These are phyloP conservation scores for Ophiocordyceps unilateralis DNA, from an alignment of 2,329 filamentous ascomycete genomes.

Conservation along the genomic window DNA sequence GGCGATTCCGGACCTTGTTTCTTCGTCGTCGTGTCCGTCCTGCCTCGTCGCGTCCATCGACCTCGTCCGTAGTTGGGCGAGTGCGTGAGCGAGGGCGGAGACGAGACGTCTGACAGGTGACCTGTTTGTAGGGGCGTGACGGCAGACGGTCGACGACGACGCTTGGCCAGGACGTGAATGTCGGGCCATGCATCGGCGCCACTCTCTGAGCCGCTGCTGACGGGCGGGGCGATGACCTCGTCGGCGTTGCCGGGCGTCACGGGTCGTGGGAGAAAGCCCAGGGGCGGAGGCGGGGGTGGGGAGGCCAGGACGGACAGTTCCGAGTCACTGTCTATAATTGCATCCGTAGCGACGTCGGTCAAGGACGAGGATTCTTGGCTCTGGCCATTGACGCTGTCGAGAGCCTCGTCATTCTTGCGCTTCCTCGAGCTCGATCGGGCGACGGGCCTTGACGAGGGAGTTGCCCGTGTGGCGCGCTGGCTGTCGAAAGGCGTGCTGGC, in stretches of 20 bases:
- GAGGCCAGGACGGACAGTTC: constrained; percentile 20
- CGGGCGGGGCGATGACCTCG: constrained; percentile 35
- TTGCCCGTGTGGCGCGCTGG: too few species aligned
- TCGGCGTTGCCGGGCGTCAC: constrained; percentile 28
- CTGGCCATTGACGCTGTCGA: constrained; percentile 8
- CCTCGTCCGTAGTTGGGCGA: constrained; percentile 36
- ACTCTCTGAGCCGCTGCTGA: constrained; percentile 32
- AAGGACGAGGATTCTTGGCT: constrained; percentile 12
- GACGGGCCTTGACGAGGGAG: constrained; percentile 10
- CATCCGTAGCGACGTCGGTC: constrained; percentile 2
- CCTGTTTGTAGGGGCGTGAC: constrained; percentile 19
- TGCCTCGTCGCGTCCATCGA: constrained; percentile 11
- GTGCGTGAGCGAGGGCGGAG: constrained; percentile 48
- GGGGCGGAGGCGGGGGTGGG: constrained; percentile 9
- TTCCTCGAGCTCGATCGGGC: constrained; percentile 26
- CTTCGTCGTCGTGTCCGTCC: constrained; percentile 8
- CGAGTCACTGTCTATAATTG: constrained; percentile 17
- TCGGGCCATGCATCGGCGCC: constrained; percentile 32
- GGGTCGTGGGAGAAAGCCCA: constrained; percentile 12
- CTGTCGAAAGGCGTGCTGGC: constrained; percentile 43
- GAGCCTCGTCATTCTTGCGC: constrained; percentile 34
- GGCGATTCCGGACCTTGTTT: constrained; percentile 15
- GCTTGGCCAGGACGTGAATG: constrained; percentile 30
- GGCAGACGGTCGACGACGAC: constrained; percentile 20
- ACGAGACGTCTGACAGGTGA: constrained; percentile 38